These are phyloP conservation scores for Acacia melanoxylon DNA, from an alignment of 306 rosid genomes.

Conservation along the genomic window DNA sequence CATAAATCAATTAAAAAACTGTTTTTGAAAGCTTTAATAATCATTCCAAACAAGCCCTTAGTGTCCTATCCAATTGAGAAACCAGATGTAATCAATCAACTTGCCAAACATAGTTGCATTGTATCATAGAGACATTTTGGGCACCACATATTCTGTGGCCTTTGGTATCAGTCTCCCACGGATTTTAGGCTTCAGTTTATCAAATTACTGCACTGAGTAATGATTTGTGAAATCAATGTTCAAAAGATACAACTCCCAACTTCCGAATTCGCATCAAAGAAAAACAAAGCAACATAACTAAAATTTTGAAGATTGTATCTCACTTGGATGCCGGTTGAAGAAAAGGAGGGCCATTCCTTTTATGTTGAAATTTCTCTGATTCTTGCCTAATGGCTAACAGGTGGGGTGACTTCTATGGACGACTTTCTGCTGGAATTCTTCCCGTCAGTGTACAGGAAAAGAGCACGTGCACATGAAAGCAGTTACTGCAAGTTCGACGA, in stretches of 20 bases:
- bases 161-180: neutral
- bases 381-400: neutral
- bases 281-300: neutral
- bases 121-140: neutral
- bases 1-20: no score
- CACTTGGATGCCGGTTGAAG: neutral
- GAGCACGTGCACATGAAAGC: neutral
- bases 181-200: neutral
- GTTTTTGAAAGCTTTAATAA: no score
- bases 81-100: neutral
- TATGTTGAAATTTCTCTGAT: neutral
- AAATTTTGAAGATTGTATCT: neutral
- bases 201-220: neutral
- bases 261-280: neutral
- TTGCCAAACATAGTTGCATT: neutral
- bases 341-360: neutral
- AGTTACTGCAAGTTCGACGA: neutral
- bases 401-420: neutral
- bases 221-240: neutral
- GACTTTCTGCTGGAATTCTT: neutral
- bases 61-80: neutral
- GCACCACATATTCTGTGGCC: neutral
- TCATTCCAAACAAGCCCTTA: no score
- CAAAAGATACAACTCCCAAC: neutral
- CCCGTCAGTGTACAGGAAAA: neutral